Conservation (phyloP, 139 green algal species). For the Picochlorum sp. region DNA sequence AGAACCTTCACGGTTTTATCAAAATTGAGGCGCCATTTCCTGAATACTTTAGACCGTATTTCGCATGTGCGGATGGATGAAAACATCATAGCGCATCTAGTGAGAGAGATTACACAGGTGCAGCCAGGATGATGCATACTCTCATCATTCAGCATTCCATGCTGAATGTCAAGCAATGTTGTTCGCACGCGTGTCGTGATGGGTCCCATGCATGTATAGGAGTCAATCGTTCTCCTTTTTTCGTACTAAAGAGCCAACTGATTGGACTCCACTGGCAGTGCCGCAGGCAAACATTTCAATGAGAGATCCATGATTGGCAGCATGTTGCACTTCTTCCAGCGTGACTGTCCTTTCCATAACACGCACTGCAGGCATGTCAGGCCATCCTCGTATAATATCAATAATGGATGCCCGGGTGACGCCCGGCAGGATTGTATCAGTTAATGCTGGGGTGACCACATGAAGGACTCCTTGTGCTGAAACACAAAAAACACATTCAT, state of each 20-base stretch:
- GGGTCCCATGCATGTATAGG: neutral
- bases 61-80: neutral
- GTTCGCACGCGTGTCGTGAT: neutral
- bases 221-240: slow-evolving; percentile 13
- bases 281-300: slow-evolving; percentile 71
- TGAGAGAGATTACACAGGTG: neutral
- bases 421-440: slow-evolving; percentile 74
- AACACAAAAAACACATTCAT: slow-evolving; percentile 87
- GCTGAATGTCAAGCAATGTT: slow-evolving; percentile 25
- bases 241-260: slow-evolving; percentile 38
- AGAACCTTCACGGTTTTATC: neutral
- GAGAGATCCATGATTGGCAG: slow-evolving; percentile 33
- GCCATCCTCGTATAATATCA: slow-evolving; percentile 41
- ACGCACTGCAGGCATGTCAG: slow-evolving; percentile 28
- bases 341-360: slow-evolving; percentile 45
- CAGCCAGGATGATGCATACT: slow-evolving; percentile 13
- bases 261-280: slow-evolving; percentile 71
- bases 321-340: slow-evolving; percentile 29
- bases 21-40: neutral
- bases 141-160: slow-evolving; percentile 37
- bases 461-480: slow-evolving; percentile 21
- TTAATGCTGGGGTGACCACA: slow-evolving; percentile 65
- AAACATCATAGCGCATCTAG: neutral
- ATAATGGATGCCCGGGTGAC: slow-evolving; percentile 69
- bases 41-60: neutral